These are phyloP conservation scores for Aquanectria penicillioides DNA, from an alignment of 2,329 filamentous ascomycete species.

Conservation along the genomic window DNA sequence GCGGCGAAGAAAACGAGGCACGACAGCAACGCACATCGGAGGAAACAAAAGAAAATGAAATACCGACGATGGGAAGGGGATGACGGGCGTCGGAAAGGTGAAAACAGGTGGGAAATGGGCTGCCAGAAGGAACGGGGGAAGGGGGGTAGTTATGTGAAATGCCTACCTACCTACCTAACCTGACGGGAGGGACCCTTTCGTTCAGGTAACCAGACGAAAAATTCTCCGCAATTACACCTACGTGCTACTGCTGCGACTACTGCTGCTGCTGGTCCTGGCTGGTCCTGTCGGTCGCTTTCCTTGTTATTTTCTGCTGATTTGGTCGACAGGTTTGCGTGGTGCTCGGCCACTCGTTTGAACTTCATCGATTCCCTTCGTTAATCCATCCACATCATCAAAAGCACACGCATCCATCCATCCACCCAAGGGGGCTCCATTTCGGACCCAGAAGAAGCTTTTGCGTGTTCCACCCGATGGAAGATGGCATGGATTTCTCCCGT, in stretches of 20 bases:
- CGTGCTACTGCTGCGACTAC: constrained; percentile 10
- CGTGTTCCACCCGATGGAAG: constrained; percentile 3
- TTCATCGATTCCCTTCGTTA: background rate
- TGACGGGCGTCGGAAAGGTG: constrained; percentile 31
- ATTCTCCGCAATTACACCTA: constrained; percentile 26
- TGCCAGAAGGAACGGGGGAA: constrained; percentile 46
- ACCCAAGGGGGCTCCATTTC: background rate
- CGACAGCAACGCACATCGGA: constrained; percentile 35
- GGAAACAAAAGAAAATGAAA: constrained; percentile 18
- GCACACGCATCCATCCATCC: constrained; percentile 11
- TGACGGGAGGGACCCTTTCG: constrained; percentile 28
- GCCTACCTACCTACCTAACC: constrained; percentile 37
- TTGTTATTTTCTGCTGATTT: constrained; percentile 2
- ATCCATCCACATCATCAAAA: background rate
- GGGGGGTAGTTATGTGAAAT: constrained; percentile 52
- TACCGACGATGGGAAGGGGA: constrained; percentile 29
- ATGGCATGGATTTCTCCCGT: background rate
- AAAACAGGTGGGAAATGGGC: constrained; percentile 42
- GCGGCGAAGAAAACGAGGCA: constrained; percentile 24
- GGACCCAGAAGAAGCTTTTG: constrained; percentile 19
- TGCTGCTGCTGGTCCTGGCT: constrained; percentile 3
- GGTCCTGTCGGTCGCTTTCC: background rate
- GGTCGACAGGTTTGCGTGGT: constrained; percentile 5
- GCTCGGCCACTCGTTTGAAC: constrained; percentile 11
- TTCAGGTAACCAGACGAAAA: constrained; percentile 32